Percentiles rank a stretch among this genome's conserved stretches.
Conservation (phyloP, 768 basidiomycete genomes). For the Termitomyces sp. region DNA sequence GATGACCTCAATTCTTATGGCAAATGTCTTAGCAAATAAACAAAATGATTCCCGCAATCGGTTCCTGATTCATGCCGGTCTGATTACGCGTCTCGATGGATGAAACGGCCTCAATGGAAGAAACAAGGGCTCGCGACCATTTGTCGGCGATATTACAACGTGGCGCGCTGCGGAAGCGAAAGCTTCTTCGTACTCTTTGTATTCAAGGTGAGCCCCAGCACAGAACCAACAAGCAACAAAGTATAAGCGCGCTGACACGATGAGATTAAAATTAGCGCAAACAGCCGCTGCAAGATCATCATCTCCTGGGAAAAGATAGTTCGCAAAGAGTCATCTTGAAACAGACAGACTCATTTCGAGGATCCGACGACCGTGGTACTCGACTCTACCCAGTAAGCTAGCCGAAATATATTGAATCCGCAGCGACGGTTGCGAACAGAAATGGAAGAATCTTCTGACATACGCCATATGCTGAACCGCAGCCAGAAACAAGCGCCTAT, state of each 20-base stretch:
- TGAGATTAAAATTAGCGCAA: no score
- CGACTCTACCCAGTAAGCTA: no score
- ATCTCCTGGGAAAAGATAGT: no score
- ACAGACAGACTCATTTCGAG: no score
- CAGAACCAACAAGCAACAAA: background rate
- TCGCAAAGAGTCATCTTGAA: no score
- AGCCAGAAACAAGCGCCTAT: no score
- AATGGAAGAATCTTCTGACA: background rate
- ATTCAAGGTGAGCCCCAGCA: background rate
- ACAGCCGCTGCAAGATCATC: no score
- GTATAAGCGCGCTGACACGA: no score
- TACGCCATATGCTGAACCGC: no score
- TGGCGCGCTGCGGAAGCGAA: background rate
- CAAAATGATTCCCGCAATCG: slow-evolving; percentile 1
- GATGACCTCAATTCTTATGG: slow-evolving; percentile 9
- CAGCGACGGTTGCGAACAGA: background rate
- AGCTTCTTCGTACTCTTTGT: background rate
- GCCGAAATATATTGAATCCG: background rate
- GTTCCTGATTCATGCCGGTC: slow-evolving; percentile 11
- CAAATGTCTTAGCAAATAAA: slow-evolving; percentile 1
- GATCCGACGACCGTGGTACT: no score
- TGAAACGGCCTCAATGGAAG: background rate
- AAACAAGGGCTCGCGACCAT: background rate
- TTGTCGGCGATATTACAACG: background rate
- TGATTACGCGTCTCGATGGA: slow-evolving; percentile 8